Evolutionary conservation across 305 asterid species (phyloP).

Genomic region (Fraxinus platypoda): DNA sequence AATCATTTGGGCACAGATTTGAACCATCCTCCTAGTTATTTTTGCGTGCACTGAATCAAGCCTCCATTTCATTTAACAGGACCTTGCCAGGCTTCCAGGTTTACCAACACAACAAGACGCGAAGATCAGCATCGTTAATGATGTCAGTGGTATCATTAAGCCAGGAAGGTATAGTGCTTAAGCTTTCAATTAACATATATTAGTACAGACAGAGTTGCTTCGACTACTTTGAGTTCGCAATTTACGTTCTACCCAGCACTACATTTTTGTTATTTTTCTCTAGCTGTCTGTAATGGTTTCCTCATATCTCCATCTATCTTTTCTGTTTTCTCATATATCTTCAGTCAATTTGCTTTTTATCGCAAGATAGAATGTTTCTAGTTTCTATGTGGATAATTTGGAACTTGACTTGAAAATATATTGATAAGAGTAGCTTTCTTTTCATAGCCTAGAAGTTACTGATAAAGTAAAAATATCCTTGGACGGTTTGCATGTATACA

Average conservation of each 20-base stretch:
- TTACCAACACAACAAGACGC: constrained; percentile 35
- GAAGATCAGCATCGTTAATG: constrained; percentile 45
- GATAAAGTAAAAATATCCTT: background rate
- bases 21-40: background rate
- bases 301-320: background rate
- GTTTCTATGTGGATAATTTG: background rate
- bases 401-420: background rate
- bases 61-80: constrained; percentile 34
- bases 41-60: background rate
- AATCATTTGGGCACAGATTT: background rate
- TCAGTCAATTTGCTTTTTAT: background rate
- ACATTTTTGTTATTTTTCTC: background rate
- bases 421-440: background rate
- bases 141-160: constrained; percentile 47
- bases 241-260: background rate
- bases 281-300: background rate
- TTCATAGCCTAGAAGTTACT: background rate
- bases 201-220: background rate
- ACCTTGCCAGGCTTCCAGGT: constrained; percentile 39
- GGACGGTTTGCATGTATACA: background rate
- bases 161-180: constrained; percentile 50
- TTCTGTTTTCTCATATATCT: background rate
- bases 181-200: background rate
- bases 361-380: background rate
- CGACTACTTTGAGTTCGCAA: background rate